Conservation (phyloP, 257 asterid genomes). For the Anisodus tanguticus region DNA sequence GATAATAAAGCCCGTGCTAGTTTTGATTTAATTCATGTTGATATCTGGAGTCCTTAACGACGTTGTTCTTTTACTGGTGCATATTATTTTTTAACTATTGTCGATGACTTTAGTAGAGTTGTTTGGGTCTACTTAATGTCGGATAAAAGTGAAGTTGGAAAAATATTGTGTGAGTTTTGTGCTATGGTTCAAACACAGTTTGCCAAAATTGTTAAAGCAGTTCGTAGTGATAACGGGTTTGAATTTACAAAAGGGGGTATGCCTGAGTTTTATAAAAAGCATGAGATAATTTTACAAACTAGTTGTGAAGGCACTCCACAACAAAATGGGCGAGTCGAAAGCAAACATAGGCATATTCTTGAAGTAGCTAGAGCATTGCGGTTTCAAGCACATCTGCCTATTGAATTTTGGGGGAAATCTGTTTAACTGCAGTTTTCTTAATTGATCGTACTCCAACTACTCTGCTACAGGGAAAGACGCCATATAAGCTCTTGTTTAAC, state of each 20-base stretch:
- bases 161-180: not conserved
- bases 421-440: not conserved
- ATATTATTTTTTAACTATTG: not conserved
- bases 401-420: not conserved
- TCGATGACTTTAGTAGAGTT: not conserved
- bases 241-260: not conserved
- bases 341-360: not conserved
- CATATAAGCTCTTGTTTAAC: not conserved
- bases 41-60: not conserved
- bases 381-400: not conserved
- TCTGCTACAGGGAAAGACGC: not conserved
- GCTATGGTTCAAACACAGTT: not conserved
- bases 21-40: not conserved
- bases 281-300: not conserved
- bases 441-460: not conserved
- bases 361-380: not conserved
- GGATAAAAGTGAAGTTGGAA: constrained; percentile 1
- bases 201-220: not conserved
- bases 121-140: not conserved
- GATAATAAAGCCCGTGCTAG: not conserved
- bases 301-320: not conserved
- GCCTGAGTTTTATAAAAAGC: not conserved
- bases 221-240: not conserved
- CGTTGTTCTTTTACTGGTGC: not conserved
- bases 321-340: not conserved